Evolutionary conservation across 768 basidiomycete genomes (phyloP).

Genomic region (Pleurotus djamor): DNA sequence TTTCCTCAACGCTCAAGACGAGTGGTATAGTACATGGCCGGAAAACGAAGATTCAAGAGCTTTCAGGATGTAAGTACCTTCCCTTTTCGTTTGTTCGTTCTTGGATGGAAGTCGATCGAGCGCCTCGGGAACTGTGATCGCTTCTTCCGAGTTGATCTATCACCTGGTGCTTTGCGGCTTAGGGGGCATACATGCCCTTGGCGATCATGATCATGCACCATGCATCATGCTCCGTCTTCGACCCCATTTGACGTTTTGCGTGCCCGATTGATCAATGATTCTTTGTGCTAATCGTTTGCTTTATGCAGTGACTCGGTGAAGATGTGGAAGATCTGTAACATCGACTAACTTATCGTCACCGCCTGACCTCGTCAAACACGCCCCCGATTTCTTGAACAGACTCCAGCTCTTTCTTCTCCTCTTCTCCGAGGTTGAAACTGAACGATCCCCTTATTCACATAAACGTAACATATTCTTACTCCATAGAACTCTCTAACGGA

Average conservation of each 20-base stretch:
- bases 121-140: background rate
- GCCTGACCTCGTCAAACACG: background rate
- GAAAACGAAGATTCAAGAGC: slow-evolving; percentile 51
- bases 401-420: background rate
- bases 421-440: background rate
- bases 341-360: background rate
- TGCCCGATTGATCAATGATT: slow-evolving; percentile 23
- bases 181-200: background rate
- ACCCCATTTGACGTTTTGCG: background rate
- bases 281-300: slow-evolving; percentile 14
- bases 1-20: slow-evolving; percentile 56
- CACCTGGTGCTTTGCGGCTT: background rate
- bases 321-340: slow-evolving; percentile 43
- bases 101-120: no score
- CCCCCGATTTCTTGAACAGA: background rate
- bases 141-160: background rate
- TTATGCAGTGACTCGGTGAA: slow-evolving; percentile 40
- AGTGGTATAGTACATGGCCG: slow-evolving; percentile 77
- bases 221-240: background rate
- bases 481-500: no score
- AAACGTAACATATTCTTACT: no score
- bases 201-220: background rate
- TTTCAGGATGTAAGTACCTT: slow-evolving; percentile 61
- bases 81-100: background rate
- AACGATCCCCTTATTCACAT: no score